Evolutionary conservation across 202 grass and related monocot genomes (phyloP).

Genomic region (Dendrocalamus latiflorus): DNA sequence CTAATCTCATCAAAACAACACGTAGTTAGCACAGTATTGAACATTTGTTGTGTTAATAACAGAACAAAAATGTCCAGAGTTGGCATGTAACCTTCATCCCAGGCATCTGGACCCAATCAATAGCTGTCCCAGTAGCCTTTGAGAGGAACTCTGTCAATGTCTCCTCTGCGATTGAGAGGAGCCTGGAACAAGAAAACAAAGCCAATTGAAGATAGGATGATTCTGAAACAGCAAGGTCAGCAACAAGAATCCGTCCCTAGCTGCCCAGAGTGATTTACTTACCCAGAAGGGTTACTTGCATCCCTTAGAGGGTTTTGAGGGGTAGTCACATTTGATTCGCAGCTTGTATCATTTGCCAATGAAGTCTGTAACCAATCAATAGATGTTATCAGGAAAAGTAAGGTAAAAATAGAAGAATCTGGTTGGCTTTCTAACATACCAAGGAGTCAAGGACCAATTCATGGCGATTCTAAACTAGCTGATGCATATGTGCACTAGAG

Average conservation of each 20-base stretch:
- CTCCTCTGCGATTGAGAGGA: constrained; percentile 92
- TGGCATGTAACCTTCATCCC: constrained; percentile 85
- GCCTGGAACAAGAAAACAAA: constrained; percentile 43
- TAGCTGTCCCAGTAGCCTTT: constrained; percentile 99
- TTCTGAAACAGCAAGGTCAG: background rate
- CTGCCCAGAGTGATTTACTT: constrained; percentile 16
- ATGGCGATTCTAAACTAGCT: background rate
- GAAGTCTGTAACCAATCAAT: constrained; percentile 49
- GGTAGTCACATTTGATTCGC: constrained; percentile 85
- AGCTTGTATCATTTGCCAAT: constrained; percentile 77
- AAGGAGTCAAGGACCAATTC: background rate
- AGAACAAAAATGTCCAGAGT: background rate
- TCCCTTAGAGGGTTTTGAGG: constrained; percentile 82
- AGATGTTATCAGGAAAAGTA: constrained; percentile 19
- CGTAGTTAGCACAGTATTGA: background rate
- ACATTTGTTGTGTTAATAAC: background rate
- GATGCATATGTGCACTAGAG: background rate
- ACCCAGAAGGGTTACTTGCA: constrained; percentile 98
- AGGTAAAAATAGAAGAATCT: background rate
- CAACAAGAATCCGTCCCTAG: background rate
- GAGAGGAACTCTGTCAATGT: constrained; percentile 98
- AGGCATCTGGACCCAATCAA: constrained; percentile 99
- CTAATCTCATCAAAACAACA: constrained; percentile 34
- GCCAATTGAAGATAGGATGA: background rate
- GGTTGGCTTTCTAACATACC: background rate